A percentile compares a stretch with the other conserved stretches of the same genome.
phyloP scores from a whole-genome alignment of 768 basidiomycete genomes.

The Pleurotus citrinopileatus region DNA sequence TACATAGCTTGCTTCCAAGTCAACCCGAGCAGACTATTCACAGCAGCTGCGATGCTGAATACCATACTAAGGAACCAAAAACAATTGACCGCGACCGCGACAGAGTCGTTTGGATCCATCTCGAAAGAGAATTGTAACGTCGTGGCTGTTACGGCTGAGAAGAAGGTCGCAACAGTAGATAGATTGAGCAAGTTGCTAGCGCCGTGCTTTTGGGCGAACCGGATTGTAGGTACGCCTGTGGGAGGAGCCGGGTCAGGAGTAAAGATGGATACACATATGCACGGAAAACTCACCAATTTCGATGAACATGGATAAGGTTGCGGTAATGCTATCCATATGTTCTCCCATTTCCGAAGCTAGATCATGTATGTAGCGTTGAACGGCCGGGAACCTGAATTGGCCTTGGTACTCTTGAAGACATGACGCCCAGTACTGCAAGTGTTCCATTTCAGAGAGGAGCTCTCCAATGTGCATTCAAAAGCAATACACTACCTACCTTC shows the following conservation, averaged over 20 bases:
- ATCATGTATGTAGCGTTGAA: slow-evolving; percentile 74
- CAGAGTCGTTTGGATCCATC: slow-evolving; percentile 22
- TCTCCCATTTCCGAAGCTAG: slow-evolving; percentile 73
- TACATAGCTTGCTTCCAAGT: slow-evolving; percentile 86
- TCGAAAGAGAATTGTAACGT: slow-evolving; percentile 68
- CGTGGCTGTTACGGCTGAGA: slow-evolving; percentile 72
- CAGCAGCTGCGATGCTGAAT: slow-evolving; percentile 74
- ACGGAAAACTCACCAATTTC: slow-evolving; percentile 56
- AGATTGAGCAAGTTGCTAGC: slow-evolving; percentile 69
- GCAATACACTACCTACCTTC: slow-evolving; percentile 37
- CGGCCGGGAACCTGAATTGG: slow-evolving; percentile 70
- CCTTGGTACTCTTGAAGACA: slow-evolving; percentile 66
- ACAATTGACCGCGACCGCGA: slow-evolving; percentile 57
- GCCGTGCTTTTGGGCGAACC: slow-evolving; percentile 72
- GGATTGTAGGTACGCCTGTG: slow-evolving; percentile 73
- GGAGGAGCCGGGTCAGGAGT: not conserved
- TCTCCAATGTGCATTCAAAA: not conserved
- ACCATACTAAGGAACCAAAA: slow-evolving; percentile 78
- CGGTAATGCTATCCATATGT: slow-evolving; percentile 66
- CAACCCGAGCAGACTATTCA: slow-evolving; percentile 72
- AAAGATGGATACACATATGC: slow-evolving; percentile 4
- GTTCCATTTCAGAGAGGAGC: no score
- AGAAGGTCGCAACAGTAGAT: slow-evolving; percentile 77
- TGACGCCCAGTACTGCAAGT: slow-evolving; percentile 68
- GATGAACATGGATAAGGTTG: slow-evolving; percentile 69